Evolutionary conservation across 73 alveolate genomes (phyloP).

Genomic region (Strombidium stylifer): DNA sequence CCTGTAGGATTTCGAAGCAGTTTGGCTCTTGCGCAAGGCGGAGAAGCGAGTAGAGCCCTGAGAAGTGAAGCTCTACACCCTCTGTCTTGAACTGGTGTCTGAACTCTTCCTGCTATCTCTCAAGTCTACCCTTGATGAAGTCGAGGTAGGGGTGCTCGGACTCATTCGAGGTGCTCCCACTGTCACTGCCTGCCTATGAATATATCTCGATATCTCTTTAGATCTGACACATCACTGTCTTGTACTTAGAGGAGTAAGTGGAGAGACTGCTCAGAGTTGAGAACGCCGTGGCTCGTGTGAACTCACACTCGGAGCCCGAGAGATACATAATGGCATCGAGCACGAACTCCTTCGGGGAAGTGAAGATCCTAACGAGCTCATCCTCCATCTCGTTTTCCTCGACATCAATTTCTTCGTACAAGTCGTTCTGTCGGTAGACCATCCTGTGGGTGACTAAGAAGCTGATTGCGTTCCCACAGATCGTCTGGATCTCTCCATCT

Average conservation of each 20-base stretch:
- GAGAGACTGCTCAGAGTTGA: conserved; percentile 55
- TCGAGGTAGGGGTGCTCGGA: too few species aligned
- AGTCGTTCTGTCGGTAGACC: conserved; percentile 33
- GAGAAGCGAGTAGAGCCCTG: conserved; percentile 49
- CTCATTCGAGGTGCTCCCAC: too few species aligned
- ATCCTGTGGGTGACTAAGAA: conserved; percentile 58
- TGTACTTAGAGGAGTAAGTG: conserved; percentile 46
- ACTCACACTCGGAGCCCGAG: conserved; percentile 41
- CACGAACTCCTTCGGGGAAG: conserved; percentile 17
- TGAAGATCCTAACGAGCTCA: too few species aligned
- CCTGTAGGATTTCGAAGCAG: too few species aligned
- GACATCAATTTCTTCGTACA: conserved; percentile 1
- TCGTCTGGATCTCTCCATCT: conserved; percentile 38
- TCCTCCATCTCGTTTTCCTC: too few species aligned
- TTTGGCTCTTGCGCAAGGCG: conserved; percentile 49
- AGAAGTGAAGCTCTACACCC: conserved; percentile 13
- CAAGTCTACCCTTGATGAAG: conserved; percentile 41
- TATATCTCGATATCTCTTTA: conserved; percentile 37
- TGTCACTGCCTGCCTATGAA: conserved; percentile 35
- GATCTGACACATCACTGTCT: conserved; percentile 38
- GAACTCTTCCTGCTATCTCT: conserved; percentile 1
- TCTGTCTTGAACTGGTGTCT: background rate
- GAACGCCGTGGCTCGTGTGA: conserved; percentile 59
- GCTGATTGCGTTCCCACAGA: conserved; percentile 55
- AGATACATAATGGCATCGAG: conserved; percentile 61